Evolutionary conservation across 345 rosid genomes (phyloP).

Genomic region (Hibiscus syriacus): DNA sequence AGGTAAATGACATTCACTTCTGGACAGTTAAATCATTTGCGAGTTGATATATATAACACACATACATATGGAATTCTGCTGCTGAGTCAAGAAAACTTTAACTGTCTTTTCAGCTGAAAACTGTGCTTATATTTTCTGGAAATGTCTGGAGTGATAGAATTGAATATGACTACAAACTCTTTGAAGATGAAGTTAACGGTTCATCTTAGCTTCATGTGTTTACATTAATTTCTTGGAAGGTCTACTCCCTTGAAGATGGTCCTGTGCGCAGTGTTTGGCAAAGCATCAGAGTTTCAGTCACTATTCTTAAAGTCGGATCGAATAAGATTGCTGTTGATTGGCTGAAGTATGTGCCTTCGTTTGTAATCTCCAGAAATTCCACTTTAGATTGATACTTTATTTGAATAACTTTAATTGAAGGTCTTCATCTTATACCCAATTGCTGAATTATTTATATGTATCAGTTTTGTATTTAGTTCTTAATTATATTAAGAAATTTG

Average conservation of each 20-base stretch:
- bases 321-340: conserved; percentile 57
- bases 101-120: conserved; percentile 7
- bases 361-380: neutral
- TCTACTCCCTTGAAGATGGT: conserved; percentile 77
- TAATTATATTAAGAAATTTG: neutral
- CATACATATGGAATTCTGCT: neutral
- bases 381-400: neutral
- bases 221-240: conserved; percentile 41
- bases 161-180: neutral
- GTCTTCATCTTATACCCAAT: neutral
- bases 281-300: conserved; percentile 52
- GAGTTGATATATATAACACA: neutral
- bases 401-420: neutral
- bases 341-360: conserved; percentile 56
- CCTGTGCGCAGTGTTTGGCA: conserved; percentile 65
- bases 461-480: neutral
- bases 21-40: conserved; percentile 3
- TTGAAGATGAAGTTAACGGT: neutral
- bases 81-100: neutral
- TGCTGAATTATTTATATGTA: neutral
- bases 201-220: conserved; percentile 3
- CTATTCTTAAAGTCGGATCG: conserved; percentile 28
- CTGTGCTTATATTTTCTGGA: conserved; percentile 1
- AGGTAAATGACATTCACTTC: conserved; percentile 38
- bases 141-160: neutral